These are phyloP conservation scores for Monosporozyma unispora DNA, from an alignment of 805 yeast species.

Conservation along the genomic window DNA sequence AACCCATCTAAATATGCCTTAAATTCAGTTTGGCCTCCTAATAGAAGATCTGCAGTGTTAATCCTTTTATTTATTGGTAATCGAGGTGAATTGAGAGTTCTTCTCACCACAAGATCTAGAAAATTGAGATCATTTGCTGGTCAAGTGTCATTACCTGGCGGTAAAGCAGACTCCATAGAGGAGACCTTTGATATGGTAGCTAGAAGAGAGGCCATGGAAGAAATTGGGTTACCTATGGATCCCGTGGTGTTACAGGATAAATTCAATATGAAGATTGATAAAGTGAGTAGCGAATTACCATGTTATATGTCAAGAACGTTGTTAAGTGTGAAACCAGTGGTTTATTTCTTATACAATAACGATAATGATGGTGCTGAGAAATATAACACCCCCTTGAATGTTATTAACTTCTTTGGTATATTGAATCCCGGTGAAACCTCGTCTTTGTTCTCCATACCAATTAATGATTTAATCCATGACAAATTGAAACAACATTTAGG, in stretches of 20 bases:
- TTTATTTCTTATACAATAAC: conserved; percentile 45
- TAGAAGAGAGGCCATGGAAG: conserved; percentile 79
- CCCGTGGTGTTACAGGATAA: conserved; percentile 36
- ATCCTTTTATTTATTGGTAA: conserved; percentile 63
- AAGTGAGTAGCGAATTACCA: conserved; percentile 52
- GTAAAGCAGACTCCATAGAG: conserved; percentile 65
- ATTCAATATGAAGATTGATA: conserved; percentile 52
- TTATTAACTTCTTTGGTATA: conserved; percentile 29
- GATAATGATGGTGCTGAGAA: conserved; percentile 13
- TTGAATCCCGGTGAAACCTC: conserved; percentile 74
- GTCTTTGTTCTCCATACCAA: conserved; percentile 60
- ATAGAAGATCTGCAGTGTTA: conserved; percentile 72
- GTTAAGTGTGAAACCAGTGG: conserved; percentile 74
- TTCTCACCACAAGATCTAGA: conserved; percentile 70
- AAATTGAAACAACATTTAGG: not conserved
- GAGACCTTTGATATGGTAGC: conserved; percentile 68
- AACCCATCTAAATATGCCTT: conserved; percentile 16
- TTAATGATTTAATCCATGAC: conserved; percentile 43
- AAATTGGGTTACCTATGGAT: conserved; percentile 59
- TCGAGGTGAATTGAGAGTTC: conserved; percentile 66
- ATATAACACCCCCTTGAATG: conserved; percentile 28
- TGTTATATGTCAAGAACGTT: conserved; percentile 75
- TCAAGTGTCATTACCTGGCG: conserved; percentile 90
- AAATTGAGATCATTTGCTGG: conserved; percentile 71
- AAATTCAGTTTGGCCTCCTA: conserved; percentile 58